These are phyloP conservation scores for Penicillium digitatum DNA, from an alignment of 2,329 filamentous ascomycete genomes.

Conservation along the genomic window DNA sequence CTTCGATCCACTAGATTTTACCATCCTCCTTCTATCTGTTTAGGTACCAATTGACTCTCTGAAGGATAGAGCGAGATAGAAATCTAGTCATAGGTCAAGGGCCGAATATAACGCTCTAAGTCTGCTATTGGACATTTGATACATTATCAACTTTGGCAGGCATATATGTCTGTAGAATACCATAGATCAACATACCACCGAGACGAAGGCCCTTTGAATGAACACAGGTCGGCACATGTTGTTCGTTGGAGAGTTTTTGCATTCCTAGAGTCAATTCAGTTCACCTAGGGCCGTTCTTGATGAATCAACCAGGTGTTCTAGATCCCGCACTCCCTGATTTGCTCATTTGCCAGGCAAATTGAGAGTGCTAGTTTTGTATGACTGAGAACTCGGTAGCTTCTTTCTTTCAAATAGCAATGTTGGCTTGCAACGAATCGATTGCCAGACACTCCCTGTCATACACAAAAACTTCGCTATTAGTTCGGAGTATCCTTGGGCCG, in stretches of 20 bases:
- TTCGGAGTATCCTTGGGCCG: not conserved
- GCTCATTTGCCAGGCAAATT: no score
- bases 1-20: not conserved
- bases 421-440: not conserved
- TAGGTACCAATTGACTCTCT: not conserved
- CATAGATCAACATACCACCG: not conserved
- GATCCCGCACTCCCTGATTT: no score
- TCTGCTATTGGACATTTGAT: not conserved
- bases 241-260: no score
- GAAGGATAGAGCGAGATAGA: no score
- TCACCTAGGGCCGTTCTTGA: not conserved
- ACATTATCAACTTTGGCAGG: not conserved
- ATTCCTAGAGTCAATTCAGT: no score
- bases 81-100: not conserved
- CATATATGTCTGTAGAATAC: not conserved
- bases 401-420: not conserved
- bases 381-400: not conserved
- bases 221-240: not conserved
- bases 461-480: not conserved
- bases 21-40: not conserved
- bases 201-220: not conserved
- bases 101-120: not conserved
- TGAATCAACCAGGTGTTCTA: no score
- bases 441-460: not conserved
- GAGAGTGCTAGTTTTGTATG: not conserved